Base-by-base conservation (phyloP, 306 rosid species). In the Mimosa pudica region DNA sequence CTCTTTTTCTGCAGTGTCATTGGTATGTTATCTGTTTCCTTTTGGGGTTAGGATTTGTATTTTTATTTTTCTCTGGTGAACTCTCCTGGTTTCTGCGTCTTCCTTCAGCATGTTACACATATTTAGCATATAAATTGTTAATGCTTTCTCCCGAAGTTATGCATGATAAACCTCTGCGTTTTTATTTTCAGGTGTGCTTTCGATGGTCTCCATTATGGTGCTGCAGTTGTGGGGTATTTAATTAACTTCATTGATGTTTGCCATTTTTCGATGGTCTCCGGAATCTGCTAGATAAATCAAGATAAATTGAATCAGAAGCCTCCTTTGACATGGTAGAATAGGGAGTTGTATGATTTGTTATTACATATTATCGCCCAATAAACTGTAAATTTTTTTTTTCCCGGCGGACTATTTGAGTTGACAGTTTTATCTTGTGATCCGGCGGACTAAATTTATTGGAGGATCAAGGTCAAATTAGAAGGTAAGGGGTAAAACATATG, bases 141-240 rank as follows among this genome's bases (percentile, higher is more conserved):
- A 10, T 6, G 0, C 70, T 76, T 69, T 73, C 51, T 54, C 64
- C 45, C 66, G 68, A 75, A 52, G 64, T 79, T 52, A 6, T 55
- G 46, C 32, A 45, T 60, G 18, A 57, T 18, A 72, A 67, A 32
- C 20, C 36, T 51, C 24, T 62, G 33, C 77, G 11, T 54, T 62
- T 75, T 73, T 71, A 67, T 82, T 75, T 79, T 77, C 86, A 95
- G 98, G 98, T 95, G 98, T 82, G 98, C 98, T 67, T 95, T 95
- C 80, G 98, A 95, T 81, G 98, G 98, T 78, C 97, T 95, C 71
- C 97, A 90, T 69, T 95, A 95, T 77, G 94, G 92, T 65, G 98
- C 98, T 85, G 98, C 98, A 68, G 91, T 95, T 89, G 87, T 91
- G n/a, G 98, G 98, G 98, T 91, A 80, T 83, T 81, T 87, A 73